Evolutionary conservation across 2,329 filamentous ascomycete species (phyloP).

Genomic region (Ceratocystiopsis brevicomis): DNA sequence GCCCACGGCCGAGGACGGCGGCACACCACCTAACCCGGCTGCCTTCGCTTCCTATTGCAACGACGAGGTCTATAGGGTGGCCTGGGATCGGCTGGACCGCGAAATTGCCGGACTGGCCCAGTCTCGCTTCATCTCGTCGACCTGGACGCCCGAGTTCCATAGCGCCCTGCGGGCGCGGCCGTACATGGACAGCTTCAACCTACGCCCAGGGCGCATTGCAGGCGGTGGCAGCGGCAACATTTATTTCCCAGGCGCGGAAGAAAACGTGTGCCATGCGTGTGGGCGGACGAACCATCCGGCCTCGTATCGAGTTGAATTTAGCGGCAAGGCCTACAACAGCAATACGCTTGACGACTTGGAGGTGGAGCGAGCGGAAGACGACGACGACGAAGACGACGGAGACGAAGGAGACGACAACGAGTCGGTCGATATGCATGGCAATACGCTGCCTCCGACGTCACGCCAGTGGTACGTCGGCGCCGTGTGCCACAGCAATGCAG

Average conservation of each 20-base stretch:
- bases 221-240: not conserved
- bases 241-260: not conserved
- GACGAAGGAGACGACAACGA: constrained; percentile 15
- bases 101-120: constrained; percentile 48
- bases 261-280: constrained; percentile 47
- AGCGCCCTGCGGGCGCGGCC: constrained; percentile 47
- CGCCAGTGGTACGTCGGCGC: constrained; percentile 23
- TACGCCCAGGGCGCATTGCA: constrained; percentile 16
- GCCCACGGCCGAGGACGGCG: constrained; percentile 10
- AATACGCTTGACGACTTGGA: constrained; percentile 47
- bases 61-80: constrained; percentile 45
- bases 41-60: no score
- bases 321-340: constrained; percentile 45
- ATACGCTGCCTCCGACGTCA: constrained; percentile 16
- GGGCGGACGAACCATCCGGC: constrained; percentile 51
- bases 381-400: constrained; percentile 14
- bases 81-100: constrained; percentile 53
- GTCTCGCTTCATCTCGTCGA: constrained; percentile 53
- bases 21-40: no score
- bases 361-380: constrained; percentile 1
- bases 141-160: constrained; percentile 51
- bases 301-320: constrained; percentile 42
- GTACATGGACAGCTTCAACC: constrained; percentile 29
- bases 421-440: constrained; percentile 21
- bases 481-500: constrained; percentile 31